Conservation (phyloP, 805 yeast genomes). For the Barnettozyma salicaria region DNA sequence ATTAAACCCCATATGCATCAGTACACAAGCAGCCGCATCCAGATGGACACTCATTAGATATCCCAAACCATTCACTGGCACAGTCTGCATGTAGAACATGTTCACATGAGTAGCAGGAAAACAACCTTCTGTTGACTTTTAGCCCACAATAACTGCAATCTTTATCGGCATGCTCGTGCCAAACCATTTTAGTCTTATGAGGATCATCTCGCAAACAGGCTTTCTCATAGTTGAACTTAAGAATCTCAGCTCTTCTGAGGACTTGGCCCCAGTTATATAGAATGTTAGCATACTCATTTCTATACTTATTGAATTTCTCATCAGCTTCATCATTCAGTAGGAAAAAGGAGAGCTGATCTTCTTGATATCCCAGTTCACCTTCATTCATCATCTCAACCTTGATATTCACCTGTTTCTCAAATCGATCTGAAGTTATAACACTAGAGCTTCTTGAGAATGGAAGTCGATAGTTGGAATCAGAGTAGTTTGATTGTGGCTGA, state of each 20-base stretch:
- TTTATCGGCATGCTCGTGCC: conserved; percentile 26
- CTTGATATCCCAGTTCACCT: conserved; percentile 32
- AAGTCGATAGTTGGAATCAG: conserved; percentile 19
- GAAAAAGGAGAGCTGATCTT: conserved; percentile 31
- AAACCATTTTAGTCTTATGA: conserved; percentile 25
- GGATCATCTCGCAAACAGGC: conserved; percentile 17
- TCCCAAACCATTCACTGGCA: conserved; percentile 75
- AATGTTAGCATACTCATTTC: conserved; percentile 72
- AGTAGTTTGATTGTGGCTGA: conserved; percentile 16
- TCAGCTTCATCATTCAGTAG: conserved; percentile 28
- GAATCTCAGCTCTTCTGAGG: conserved; percentile 67
- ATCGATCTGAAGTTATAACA: conserved; percentile 13
- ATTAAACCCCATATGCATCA: conserved; percentile 14
- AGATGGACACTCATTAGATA: conserved; percentile 57
- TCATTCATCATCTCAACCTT: conserved; percentile 42
- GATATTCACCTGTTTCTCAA: conserved; percentile 27
- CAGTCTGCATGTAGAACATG: conserved; percentile 77
- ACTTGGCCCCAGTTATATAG: conserved; percentile 81
- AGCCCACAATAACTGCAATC: conserved; percentile 65
- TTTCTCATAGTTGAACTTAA: conserved; percentile 55
- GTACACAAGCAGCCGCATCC: conserved; percentile 83
- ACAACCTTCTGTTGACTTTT: conserved; percentile 51
- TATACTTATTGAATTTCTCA: conserved; percentile 31
- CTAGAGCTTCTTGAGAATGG: conserved; percentile 26
- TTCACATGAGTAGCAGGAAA: conserved; percentile 67